Conservation (phyloP, 1,284 basidiomycete species). For the Sanghuangporus sanghuang region DNA sequence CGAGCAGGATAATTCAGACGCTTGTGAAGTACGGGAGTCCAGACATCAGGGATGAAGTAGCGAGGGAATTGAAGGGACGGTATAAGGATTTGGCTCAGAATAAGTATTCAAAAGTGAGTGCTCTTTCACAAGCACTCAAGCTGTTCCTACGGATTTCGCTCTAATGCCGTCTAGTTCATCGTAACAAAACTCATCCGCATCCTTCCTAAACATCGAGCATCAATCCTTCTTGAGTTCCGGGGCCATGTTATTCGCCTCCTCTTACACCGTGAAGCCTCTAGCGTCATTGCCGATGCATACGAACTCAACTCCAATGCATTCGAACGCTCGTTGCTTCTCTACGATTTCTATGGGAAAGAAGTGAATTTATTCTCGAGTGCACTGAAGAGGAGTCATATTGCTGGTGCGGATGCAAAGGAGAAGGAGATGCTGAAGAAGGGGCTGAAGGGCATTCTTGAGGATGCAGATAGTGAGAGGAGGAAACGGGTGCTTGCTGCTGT, state of each 20-base stretch:
- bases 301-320: conserved; percentile 82
- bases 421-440: conserved; percentile 63
- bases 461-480: conserved; percentile 54
- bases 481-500: conserved; percentile 63
- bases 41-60: conserved; percentile 73
- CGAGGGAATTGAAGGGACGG: conserved; percentile 73
- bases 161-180: conserved; percentile 55
- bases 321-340: conserved; percentile 71
- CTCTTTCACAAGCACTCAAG: not conserved
- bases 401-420: conserved; percentile 50
- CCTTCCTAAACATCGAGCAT: conserved; percentile 64
- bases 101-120: conserved; percentile 80
- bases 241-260: conserved; percentile 68
- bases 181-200: conserved; percentile 80
- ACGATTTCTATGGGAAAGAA: conserved; percentile 88
- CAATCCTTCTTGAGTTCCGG: conserved; percentile 75
- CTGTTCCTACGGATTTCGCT: not conserved
- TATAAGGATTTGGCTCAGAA: conserved; percentile 76
- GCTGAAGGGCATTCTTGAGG: conserved; percentile 61
- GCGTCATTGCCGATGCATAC: conserved; percentile 80
- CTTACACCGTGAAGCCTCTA: conserved; percentile 77
- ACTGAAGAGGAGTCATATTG: conserved; percentile 33
- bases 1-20: conserved; percentile 83
- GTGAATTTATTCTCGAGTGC: conserved; percentile 57
- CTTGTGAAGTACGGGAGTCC: conserved; percentile 81